These are phyloP conservation scores for Nidularia sp. DNA, from an alignment of 768 basidiomycete species.

Conservation along the genomic window DNA sequence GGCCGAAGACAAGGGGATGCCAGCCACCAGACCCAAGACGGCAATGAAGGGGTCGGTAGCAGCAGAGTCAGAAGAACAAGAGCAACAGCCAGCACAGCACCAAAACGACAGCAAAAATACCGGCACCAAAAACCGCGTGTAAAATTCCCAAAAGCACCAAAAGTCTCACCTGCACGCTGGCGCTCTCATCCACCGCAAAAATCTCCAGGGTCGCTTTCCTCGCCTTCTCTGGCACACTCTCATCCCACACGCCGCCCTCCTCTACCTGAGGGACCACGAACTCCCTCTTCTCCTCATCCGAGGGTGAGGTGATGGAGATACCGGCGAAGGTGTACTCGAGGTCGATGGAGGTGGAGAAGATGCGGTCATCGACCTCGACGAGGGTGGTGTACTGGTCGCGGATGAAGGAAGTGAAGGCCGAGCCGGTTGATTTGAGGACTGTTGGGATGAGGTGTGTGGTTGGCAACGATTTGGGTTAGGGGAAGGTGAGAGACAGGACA, in stretches of 20 bases:
- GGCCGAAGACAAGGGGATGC: too few relatives aligned
- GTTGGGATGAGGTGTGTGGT: background rate
- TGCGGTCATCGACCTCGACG: constrained; percentile 76
- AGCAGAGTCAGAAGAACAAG: too few relatives aligned
- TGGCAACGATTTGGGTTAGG: background rate
- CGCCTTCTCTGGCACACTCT: constrained; percentile 46
- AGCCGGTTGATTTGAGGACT: constrained; percentile 91
- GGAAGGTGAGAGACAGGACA: too few relatives aligned
- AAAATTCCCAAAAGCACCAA: background rate
- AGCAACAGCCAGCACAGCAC: too few relatives aligned
- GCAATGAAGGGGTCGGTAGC: too few relatives aligned
- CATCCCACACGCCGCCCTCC: constrained; percentile 55
- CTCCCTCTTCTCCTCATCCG: constrained; percentile 47
- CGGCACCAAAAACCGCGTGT: too few relatives aligned
- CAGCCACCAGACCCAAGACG: too few relatives aligned
- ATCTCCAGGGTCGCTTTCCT: constrained; percentile 67
- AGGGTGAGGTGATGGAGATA: constrained; percentile 40
- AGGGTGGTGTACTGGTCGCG: constrained; percentile 90
- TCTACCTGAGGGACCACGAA: constrained; percentile 37
- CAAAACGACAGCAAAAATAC: too few relatives aligned
- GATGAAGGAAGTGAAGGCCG: constrained; percentile 76
- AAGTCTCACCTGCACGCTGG: constrained; percentile 77
- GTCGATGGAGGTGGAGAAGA: constrained; percentile 88
- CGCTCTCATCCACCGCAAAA: constrained; percentile 87
- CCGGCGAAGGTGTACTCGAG: constrained; percentile 62